A percentile compares a stretch with the other conserved stretches of the same genome.
These are phyloP conservation scores for Trichoderma sp. DNA, from an alignment of 2,329 filamentous ascomycete genomes.

Conservation along the genomic window DNA sequence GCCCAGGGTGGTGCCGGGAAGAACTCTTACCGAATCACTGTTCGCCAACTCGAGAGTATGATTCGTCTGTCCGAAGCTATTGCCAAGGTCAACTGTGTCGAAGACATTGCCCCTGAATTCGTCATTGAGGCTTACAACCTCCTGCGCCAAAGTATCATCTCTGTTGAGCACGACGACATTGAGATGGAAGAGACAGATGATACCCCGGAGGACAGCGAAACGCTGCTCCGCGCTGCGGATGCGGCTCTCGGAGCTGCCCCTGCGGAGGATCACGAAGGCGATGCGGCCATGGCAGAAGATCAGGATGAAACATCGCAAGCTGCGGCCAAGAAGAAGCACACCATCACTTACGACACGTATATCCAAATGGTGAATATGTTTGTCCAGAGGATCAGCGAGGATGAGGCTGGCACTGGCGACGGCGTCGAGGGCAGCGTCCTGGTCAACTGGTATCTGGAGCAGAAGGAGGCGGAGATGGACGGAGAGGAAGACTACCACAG, in stretches of 20 bases:
- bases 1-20: slow-evolving; percentile 89
- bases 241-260: slow-evolving; percentile 46
- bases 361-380: slow-evolving; percentile 84
- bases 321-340: slow-evolving; percentile 61
- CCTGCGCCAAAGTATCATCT: slow-evolving; percentile 91
- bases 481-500: slow-evolving; percentile 76
- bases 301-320: slow-evolving; percentile 27
- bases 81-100: slow-evolving; percentile 93
- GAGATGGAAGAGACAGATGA: slow-evolving; percentile 80
- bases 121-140: slow-evolving; percentile 91
- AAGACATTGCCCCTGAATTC: slow-evolving; percentile 79
- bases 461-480: slow-evolving; percentile 78
- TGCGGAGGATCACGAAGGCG: slow-evolving; percentile 46
- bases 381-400: slow-evolving; percentile 77
- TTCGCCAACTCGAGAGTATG: slow-evolving; percentile 91
- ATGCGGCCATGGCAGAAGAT: slow-evolving; percentile 41
- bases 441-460: slow-evolving; percentile 86
- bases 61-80: slow-evolving; percentile 97
- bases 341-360: slow-evolving; percentile 95
- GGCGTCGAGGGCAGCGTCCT: slow-evolving; percentile 82
- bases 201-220: slow-evolving; percentile 44
- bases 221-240: slow-evolving; percentile 39
- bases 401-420: slow-evolving; percentile 71
- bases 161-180: slow-evolving; percentile 95
- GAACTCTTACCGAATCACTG: slow-evolving; percentile 96